These are phyloP conservation scores for Mallotus japonicus DNA, from an alignment of 441 rosid genomes.

Conservation along the genomic window DNA sequence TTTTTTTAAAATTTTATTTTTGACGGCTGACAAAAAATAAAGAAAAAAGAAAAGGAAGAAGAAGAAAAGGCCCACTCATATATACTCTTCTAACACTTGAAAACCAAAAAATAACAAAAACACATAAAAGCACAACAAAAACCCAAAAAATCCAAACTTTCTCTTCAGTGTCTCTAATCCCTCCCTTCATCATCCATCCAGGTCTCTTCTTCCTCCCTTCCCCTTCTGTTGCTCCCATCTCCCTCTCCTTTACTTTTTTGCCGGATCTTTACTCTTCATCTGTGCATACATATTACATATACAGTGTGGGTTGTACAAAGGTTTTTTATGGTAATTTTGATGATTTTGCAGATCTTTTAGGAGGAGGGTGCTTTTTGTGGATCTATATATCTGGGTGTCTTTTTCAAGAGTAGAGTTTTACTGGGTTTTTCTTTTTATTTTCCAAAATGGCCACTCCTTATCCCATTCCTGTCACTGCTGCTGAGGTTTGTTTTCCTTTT, in stretches of 20 bases:
- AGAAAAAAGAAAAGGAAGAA: no score
- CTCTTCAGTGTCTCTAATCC: slow-evolving; percentile 31
- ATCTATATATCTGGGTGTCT: not conserved
- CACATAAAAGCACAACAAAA: not conserved
- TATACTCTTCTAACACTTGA: not conserved
- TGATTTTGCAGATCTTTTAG: slow-evolving; percentile 38
- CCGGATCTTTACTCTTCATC: no score
- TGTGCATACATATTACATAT: no score
- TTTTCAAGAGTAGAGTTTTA: slow-evolving; percentile 23
- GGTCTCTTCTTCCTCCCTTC: slow-evolving; percentile 14
- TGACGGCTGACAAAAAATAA: not conserved
- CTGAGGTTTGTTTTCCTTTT: slow-evolving; percentile 39
- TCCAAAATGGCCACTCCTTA: slow-evolving; percentile 49
- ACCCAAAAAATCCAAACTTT: slow-evolving; percentile 20
- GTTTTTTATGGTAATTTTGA: not conserved
- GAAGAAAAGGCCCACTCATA: not conserved
- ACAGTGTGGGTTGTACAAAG: not conserved
- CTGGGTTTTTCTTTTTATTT: slow-evolving; percentile 19
- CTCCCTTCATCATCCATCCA: not conserved
- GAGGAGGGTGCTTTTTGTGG: slow-evolving; percentile 14
- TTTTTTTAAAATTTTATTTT: not conserved
- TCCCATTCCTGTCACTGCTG: slow-evolving; percentile 57
- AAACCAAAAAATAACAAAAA: not conserved
- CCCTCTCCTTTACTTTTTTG: not conserved
- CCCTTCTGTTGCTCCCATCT: not conserved